Percentiles rank a stretch among this genome's conserved stretches.
Conservation (phyloP, 108 stramenopile genomes). For the Skeletonema marinoi region DNA sequence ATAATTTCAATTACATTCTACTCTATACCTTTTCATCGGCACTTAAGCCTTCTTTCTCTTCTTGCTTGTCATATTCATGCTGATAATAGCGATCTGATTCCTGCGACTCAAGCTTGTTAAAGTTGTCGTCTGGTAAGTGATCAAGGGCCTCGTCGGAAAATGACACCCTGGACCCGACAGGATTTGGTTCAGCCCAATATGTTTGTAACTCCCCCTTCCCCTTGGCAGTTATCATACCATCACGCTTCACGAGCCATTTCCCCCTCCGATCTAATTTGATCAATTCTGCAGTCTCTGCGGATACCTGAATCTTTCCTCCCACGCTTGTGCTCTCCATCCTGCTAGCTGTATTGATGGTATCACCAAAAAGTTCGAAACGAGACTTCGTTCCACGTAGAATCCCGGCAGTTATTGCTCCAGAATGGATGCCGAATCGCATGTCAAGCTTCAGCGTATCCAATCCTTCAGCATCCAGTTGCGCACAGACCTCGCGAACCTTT, state of each 20-base stretch:
- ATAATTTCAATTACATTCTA: no score
- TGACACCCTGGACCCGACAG: neutral
- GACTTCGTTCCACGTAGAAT: conserved; percentile 61
- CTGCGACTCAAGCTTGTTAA: neutral
- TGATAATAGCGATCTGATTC: neutral
- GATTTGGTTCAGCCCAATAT: conserved; percentile 49
- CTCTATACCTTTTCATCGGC: neutral
- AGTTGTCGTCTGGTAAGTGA: neutral
- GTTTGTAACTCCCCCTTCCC: conserved; percentile 64
- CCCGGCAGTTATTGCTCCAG: conserved; percentile 63
- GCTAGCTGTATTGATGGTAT: conserved; percentile 67
- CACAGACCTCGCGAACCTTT: conserved; percentile 46
- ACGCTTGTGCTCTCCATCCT: conserved; percentile 64
- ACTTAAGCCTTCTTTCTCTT: neutral
- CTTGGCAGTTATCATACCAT: conserved; percentile 48
- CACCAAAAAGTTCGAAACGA: conserved; percentile 64
- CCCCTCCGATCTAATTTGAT: conserved; percentile 30
- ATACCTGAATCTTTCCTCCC: conserved; percentile 56
- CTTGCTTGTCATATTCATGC: neutral
- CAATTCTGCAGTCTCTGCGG: conserved; percentile 56
- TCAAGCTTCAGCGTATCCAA: conserved; percentile 58
- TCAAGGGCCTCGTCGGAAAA: neutral
- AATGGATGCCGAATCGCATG: conserved; percentile 62
- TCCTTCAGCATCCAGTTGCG: conserved; percentile 47
- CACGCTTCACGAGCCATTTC: conserved; percentile 52